Evolutionary conservation across 2,329 filamentous ascomycete species (phyloP), one percentile per base, ranked within the genome.

Genomic region (Aspergillus udagawae): DNA sequence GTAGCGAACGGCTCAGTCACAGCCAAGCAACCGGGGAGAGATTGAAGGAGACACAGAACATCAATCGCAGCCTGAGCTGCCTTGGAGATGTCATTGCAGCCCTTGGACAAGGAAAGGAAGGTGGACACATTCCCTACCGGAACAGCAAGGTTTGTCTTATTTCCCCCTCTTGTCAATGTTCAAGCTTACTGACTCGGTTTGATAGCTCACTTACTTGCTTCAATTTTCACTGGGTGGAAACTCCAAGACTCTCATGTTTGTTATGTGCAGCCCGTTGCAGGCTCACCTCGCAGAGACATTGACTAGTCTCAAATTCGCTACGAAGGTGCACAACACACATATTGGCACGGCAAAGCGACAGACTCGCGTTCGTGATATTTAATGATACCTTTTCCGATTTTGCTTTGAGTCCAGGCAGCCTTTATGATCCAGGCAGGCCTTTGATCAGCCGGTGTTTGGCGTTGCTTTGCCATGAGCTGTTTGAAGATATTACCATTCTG

Each of bases 231-330:
- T 99, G 7, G 93, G 94, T 3, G 94, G 94, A 17, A 97, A 96
- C 74, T 94, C 89, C 65, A 96, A 97, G 78, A 99, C 94, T 0
- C 87, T 99, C 67, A 99, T 99, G 94, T 96, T 99, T 73, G 91
- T 97, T 72, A 97, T 97, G 92, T 90, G 96, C 56, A 94, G 89
- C 65, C 94, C 94, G 35, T 79, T 97, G 58, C 90, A 95, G 77
- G 89, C 87, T 5, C 94, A 97, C 77, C 80, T 97, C 63, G 89
- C 88, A 68, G 94, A 99, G 80, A 97, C 92, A 3, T 80, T 97
- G 71, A 96, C 92, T 48, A 97, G 92, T 80, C 81, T 99, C 74
- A 89, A 94, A 69, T 99, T 99, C 75, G 94, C 94, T 17, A 95
- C 91, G 35, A 97, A 96, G 83, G 92, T 92, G 54, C 70, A 74